Conservation (phyloP, 1,284 basidiomycete genomes). For the Apiotrichum akiyoshidainum region DNA sequence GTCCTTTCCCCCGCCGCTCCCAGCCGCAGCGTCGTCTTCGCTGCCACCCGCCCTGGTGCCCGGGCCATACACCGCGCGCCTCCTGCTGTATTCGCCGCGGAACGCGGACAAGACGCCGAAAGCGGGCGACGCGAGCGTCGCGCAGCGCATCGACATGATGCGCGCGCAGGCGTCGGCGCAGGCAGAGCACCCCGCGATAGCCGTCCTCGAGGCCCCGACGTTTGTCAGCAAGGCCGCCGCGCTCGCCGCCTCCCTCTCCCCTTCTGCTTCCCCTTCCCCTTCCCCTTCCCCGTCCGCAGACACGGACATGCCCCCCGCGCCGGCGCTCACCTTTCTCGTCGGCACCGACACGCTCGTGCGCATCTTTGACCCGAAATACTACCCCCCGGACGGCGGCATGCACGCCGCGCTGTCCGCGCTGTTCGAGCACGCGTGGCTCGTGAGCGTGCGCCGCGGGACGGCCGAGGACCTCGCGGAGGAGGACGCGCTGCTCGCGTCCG, state of each 20-base stretch:
- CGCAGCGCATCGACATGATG: constrained; percentile 82
- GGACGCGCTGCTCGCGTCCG: constrained; percentile 46
- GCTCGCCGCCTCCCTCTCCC: constrained; percentile 22
- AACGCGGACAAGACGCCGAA: constrained; percentile 84
- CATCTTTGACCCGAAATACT: constrained; percentile 77
- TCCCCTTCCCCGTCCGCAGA: background rate
- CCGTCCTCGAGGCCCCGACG: constrained; percentile 77
- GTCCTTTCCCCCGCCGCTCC: constrained; percentile 60
- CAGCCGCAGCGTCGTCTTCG: background rate
- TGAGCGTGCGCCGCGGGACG: constrained; percentile 63
- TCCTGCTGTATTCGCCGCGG: constrained; percentile 78
- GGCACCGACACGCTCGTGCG: constrained; percentile 87
- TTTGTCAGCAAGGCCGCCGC: constrained; percentile 77
- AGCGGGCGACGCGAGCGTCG: constrained; percentile 65
- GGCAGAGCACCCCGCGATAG: constrained; percentile 58
- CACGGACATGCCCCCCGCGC: background rate
- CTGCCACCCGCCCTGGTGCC: constrained; percentile 26
- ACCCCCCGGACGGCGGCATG: constrained; percentile 52
- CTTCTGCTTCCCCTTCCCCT: constrained; percentile 53
- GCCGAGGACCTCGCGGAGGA: constrained; percentile 31
- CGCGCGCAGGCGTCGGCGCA: constrained; percentile 60
- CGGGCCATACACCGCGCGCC: constrained; percentile 63
- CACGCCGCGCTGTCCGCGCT: constrained; percentile 38
- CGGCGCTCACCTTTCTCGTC: constrained; percentile 54
- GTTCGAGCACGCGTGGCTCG: constrained; percentile 55